Conservation (phyloP, 2,329 filamentous ascomycete genomes). For the Cytospora schulzeri region DNA sequence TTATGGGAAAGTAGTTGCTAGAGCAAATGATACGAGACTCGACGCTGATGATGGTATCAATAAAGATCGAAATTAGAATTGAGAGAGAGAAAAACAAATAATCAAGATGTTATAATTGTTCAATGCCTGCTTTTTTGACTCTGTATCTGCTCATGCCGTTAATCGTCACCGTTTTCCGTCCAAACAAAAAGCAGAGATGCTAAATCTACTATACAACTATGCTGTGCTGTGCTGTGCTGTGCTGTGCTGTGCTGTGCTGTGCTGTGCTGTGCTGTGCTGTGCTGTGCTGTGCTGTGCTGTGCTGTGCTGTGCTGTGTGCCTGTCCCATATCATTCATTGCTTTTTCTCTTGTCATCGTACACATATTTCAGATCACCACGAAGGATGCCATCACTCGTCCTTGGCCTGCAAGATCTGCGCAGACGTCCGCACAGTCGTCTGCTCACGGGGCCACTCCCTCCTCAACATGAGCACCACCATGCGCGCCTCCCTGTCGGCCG, state of each 20-base stretch:
- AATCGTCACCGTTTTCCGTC: background rate
- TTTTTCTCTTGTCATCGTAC: background rate
- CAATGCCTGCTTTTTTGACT: background rate
- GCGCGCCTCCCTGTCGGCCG: conserved; percentile 7
- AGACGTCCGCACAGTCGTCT: background rate
- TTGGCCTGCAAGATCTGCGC: background rate
- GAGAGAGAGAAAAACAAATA: background rate
- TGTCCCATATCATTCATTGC: background rate
- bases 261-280: too few species aligned
- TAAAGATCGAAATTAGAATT: background rate
- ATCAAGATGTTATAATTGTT: background rate
- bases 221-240: background rate
- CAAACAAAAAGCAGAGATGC: background rate
- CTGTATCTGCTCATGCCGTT: background rate
- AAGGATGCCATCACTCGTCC: background rate
- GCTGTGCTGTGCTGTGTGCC: background rate
- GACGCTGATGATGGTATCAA: background rate
- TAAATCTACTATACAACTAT: background rate
- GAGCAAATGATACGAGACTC: background rate
- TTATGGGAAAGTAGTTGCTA: background rate
- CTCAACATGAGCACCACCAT: conserved; percentile 3
- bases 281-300: background rate
- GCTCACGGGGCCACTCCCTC: conserved; percentile 1
- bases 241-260: too few species aligned
- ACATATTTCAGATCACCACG: background rate